Evolutionary conservation across 768 basidiomycete genomes (phyloP).

Genomic region (Termitomyces sp.): DNA sequence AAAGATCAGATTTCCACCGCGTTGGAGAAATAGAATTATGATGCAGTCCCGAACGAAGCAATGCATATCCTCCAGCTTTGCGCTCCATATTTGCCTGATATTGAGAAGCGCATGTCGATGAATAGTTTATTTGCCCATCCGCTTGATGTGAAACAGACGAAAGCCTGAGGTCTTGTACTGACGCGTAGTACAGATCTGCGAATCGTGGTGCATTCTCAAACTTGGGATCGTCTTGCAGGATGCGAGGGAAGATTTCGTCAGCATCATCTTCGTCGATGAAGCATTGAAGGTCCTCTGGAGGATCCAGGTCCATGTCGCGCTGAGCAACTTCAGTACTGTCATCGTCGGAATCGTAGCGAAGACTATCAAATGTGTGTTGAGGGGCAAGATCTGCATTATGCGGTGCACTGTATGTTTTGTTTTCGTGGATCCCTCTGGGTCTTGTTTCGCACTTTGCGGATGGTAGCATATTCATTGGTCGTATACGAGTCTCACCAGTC

Average conservation of each 20-base stretch:
- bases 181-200: constrained; percentile 35
- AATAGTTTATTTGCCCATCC: not conserved
- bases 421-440: not conserved
- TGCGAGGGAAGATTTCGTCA: constrained; percentile 31
- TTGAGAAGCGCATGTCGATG: not conserved
- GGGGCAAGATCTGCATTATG: not conserved
- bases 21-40: not conserved
- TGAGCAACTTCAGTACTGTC: not conserved
- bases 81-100: not conserved
- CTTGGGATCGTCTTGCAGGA: constrained; percentile 24
- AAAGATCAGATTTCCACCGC: not conserved
- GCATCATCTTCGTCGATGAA: constrained; percentile 15
- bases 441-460: not conserved
- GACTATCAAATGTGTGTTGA: not conserved
- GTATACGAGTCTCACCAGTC: not conserved
- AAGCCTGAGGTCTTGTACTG: constrained; percentile 16
- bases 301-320: not conserved
- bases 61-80: not conserved
- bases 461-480: not conserved
- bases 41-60: not conserved
- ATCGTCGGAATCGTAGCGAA: not conserved
- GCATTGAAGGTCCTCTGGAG: not conserved
- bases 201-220: constrained; percentile 26
- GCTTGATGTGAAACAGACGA: not conserved
- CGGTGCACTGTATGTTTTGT: not conserved